A percentile compares a stretch with the other conserved stretches of the same genome.
These are phyloP conservation scores for Tylopilus subfusipes DNA, from an alignment of 768 basidiomycete species.

Conservation along the genomic window DNA sequence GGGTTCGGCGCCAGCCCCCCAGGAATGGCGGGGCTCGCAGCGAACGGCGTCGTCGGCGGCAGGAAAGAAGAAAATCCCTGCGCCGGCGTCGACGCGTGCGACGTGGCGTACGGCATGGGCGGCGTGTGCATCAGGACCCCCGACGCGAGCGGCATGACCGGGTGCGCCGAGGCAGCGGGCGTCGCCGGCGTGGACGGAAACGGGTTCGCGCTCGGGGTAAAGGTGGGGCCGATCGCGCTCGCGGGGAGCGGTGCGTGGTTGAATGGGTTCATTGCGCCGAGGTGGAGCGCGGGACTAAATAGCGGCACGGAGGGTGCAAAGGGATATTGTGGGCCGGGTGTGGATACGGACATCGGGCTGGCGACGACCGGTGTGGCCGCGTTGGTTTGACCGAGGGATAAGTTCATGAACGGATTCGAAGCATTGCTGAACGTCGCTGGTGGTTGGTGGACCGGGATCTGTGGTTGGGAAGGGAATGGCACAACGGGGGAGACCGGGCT, in stretches of 20 bases:
- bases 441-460: slow-evolving; percentile 9
- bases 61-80: slow-evolving; percentile 8
- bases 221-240: background rate
- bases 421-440: background rate
- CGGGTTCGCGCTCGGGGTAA: slow-evolving; percentile 10
- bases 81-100: background rate
- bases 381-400: slow-evolving; percentile 9
- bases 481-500: background rate
- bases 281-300: slow-evolving; percentile 14
- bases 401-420: slow-evolving; percentile 22
- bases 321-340: background rate
- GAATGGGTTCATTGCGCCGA: slow-evolving; percentile 19
- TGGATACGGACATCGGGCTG: slow-evolving; percentile 8
- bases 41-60: slow-evolving; percentile 1
- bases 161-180: slow-evolving; percentile 3
- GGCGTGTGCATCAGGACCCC: slow-evolving; percentile 6
- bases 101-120: background rate
- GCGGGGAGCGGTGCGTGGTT: slow-evolving; percentile 3
- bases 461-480: slow-evolving; percentile 16
- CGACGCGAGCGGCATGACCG: slow-evolving; percentile 5
- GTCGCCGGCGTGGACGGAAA: slow-evolving; percentile 17
- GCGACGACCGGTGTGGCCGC: background rate
- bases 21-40: background rate
- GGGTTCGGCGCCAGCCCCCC: slow-evolving; percentile 20
- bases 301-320: slow-evolving; percentile 3